Conservation (phyloP, 306 rosid species). For the Lithocarpus polystachyus region DNA sequence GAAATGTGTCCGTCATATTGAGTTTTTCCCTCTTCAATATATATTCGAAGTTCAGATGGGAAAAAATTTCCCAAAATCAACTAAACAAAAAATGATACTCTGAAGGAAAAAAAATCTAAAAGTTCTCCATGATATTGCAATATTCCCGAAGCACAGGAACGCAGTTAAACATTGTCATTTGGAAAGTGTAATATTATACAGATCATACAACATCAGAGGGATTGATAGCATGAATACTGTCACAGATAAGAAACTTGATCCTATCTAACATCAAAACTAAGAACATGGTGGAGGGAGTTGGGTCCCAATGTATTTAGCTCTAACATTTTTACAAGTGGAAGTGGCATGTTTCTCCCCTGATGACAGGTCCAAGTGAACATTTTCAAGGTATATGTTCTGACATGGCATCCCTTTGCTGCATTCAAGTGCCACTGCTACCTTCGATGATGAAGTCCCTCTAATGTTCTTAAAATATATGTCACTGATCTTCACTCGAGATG, state of each 20-base stretch:
- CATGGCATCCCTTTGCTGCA: slow-evolving; percentile 51
- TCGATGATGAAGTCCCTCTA: slow-evolving; percentile 44
- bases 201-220: background rate
- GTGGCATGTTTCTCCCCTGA: slow-evolving; percentile 34
- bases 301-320: slow-evolving; percentile 48
- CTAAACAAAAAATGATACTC: too few species aligned
- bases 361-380: slow-evolving; percentile 39
- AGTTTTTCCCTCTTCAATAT: too few species aligned
- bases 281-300: slow-evolving; percentile 57
- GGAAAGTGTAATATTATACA: background rate
- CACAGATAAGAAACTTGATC: background rate
- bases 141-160: background rate
- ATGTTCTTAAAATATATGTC: slow-evolving; percentile 51
- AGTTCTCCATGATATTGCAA: background rate
- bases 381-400: slow-evolving; percentile 48
- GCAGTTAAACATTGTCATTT: background rate
- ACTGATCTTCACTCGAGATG: slow-evolving; percentile 48
- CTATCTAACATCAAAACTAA: slow-evolving; percentile 9
- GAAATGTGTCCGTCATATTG: too few species aligned
- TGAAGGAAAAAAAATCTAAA: too few species aligned
- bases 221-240: background rate
- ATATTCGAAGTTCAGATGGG: too few species aligned
- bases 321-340: slow-evolving; percentile 48
- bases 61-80: too few species aligned
- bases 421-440: slow-evolving; percentile 43